Evolutionary conservation across 257 asterid species (phyloP), one percentile per base, ranked within the genome.

Genomic region (Solanum neorickii): DNA sequence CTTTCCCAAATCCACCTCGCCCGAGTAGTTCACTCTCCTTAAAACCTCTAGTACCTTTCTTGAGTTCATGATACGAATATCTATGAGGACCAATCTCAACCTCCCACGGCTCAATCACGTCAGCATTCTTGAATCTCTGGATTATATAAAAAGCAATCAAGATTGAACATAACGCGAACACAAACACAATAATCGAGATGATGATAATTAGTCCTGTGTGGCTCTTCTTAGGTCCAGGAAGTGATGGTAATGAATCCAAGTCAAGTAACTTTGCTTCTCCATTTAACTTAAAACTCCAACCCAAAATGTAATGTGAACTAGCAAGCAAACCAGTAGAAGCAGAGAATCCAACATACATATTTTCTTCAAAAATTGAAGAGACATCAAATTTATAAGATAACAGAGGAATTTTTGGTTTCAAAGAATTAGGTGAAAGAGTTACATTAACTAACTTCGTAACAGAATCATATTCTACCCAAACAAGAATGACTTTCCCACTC

Each of bases 341-440:
- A 15, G 98, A 93, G 91, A 94, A 94, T 3, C 98, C 98, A 18
- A 94, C 92, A 31, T 90, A 93, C 96, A 92, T 93, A 41, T 14
- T 62, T 1, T 92, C 95, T 3, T 16, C 41, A 5, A 93, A 33
- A 82, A 94, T 86, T 6, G 88, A 47, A 2, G 96, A 93, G 12
- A 93, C 90, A 87, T 95, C 94, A 69, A 92, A 39, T 9, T 65
- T 59, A 46, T 52, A 86, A 7, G 96, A 93, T 56, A 94, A 29
- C 16, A 92, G 82, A 9, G 98, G 96, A n/a, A 29, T 25, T 33
- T 68, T 87, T 20, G 98, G 97, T 15, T 90, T 93, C 2, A 83
- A 35, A 18, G 90, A 87, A n/a, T 89, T 47, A 0, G 95, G 94
- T 11, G 98, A 93, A 68, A 93, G 73, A 0, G 97, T 93, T 0